These are phyloP conservation scores for Russula lepida DNA, from an alignment of 768 basidiomycete species.

Conservation along the genomic window DNA sequence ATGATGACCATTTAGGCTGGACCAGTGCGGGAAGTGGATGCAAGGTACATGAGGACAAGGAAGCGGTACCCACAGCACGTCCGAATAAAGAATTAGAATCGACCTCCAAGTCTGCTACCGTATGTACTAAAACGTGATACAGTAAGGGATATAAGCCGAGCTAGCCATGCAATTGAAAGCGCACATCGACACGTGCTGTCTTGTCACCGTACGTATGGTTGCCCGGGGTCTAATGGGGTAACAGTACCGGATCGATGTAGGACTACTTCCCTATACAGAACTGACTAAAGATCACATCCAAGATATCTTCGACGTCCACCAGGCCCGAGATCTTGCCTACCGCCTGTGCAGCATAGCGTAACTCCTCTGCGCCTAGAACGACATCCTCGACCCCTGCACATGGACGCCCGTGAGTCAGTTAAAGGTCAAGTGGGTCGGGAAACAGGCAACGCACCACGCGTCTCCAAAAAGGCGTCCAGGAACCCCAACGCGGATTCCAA, in stretches of 20 bases:
- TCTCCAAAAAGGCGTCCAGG: constrained; percentile 51
- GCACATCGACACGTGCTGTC: background rate
- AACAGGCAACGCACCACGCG: constrained; percentile 28
- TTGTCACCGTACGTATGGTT: background rate
- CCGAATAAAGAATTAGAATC: constrained; percentile 2
- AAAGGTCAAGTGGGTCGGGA: background rate
- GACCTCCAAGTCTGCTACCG: background rate
- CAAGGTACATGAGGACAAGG: background rate
- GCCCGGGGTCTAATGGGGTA: background rate
- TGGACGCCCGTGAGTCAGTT: background rate
- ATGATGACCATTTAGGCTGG: background rate
- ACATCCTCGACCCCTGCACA: constrained; percentile 54
- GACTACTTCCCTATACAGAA: constrained; percentile 46
- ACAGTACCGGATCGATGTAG: background rate
- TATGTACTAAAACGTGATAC: no score
- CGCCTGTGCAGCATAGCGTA: constrained; percentile 76
- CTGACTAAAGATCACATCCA: constrained; percentile 74
- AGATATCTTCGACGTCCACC: constrained; percentile 74
- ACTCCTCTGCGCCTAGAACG: constrained; percentile 78
- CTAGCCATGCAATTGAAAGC: background rate
- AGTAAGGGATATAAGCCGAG: background rate
- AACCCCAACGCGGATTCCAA: constrained; percentile 56
- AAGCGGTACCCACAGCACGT: constrained; percentile 4
- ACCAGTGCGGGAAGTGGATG: background rate
- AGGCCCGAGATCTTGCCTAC: constrained; percentile 79